Percentiles rank a stretch among this genome's conserved stretches.
These are phyloP conservation scores for Beverwykella pulmonaria DNA, from an alignment of 495 filamentous ascomycete genomes.

Conservation along the genomic window DNA sequence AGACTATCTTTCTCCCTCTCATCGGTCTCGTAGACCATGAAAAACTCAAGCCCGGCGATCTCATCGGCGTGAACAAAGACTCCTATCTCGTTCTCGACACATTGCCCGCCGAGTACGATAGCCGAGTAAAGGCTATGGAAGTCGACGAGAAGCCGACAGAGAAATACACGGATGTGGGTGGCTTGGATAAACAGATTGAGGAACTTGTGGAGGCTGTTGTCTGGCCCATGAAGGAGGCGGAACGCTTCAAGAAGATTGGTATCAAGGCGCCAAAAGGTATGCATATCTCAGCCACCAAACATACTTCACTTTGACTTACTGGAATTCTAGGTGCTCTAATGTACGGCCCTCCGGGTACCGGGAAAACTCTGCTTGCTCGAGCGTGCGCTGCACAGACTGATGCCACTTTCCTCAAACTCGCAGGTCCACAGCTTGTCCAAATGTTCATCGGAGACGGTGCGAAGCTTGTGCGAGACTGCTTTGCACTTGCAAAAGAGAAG, in stretches of 20 bases:
- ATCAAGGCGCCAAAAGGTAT: conserved; percentile 99
- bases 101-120: conserved; percentile 98
- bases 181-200: conserved; percentile 98
- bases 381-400: conserved; percentile 98
- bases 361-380: conserved; percentile 95
- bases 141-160: conserved; percentile 99
- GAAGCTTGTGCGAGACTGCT: conserved; percentile 96
- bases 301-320: conserved; percentile 11
- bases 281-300: conserved; percentile 12
- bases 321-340: conserved; percentile 59
- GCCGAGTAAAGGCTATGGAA: conserved; percentile 99
- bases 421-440: conserved; percentile 97
- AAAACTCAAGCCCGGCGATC: conserved; percentile 87
- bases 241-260: conserved; percentile 98
- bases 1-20: conserved; percentile 98
- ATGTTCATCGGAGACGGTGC: conserved; percentile 99
- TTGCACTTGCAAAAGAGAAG: conserved; percentile 97
- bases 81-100: conserved; percentile 99
- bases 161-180: conserved; percentile 98
- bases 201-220: conserved; percentile 99
- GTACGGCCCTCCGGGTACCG: conserved; percentile 96
- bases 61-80: conserved; percentile 99
- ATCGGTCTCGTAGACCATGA: conserved; percentile 96
- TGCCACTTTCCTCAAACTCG: conserved; percentile 98
- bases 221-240: conserved; percentile 99